Evolutionary conservation across 148 eudicot species (phyloP).

Genomic region (Linanthus parryae): DNA sequence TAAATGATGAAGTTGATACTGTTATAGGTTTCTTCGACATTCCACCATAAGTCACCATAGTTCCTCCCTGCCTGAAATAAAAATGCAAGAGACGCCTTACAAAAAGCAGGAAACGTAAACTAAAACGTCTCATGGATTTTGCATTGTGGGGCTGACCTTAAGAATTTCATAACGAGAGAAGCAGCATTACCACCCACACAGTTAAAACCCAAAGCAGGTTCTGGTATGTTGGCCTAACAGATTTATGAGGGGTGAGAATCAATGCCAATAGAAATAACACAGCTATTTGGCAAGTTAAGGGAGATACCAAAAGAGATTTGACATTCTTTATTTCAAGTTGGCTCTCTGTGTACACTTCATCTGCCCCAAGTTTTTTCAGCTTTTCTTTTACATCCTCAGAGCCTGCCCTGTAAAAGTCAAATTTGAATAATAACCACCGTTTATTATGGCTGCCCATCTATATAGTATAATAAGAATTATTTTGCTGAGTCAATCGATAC

Average conservation of each 20-base stretch:
- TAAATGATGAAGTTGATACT: conserved; percentile 79
- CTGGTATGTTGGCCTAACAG: conserved; percentile 54
- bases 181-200: conserved; percentile 97
- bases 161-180: conserved; percentile 70
- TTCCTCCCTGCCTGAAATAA: conserved; percentile 69
- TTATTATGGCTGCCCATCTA: no score
- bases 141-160: conserved; percentile 40
- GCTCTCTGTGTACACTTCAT: conserved; percentile 72
- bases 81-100: no score
- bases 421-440: no score
- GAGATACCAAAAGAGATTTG: conserved; percentile 64
- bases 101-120: no score
- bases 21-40: conserved; percentile 91
- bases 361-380: conserved; percentile 78
- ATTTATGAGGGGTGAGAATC: conserved; percentile 5
- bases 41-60: conserved; percentile 99
- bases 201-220: conserved; percentile 82
- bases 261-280: not conserved
- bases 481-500: no score
- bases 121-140: no score
- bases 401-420: conserved; percentile 47
- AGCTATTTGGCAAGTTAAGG: not conserved
- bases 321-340: conserved; percentile 75
- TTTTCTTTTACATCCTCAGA: conserved; percentile 80
- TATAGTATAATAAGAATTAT: no score